These are phyloP conservation scores for Verticillium longisporum DNA, from an alignment of 2,329 filamentous ascomycete genomes.

Conservation along the genomic window DNA sequence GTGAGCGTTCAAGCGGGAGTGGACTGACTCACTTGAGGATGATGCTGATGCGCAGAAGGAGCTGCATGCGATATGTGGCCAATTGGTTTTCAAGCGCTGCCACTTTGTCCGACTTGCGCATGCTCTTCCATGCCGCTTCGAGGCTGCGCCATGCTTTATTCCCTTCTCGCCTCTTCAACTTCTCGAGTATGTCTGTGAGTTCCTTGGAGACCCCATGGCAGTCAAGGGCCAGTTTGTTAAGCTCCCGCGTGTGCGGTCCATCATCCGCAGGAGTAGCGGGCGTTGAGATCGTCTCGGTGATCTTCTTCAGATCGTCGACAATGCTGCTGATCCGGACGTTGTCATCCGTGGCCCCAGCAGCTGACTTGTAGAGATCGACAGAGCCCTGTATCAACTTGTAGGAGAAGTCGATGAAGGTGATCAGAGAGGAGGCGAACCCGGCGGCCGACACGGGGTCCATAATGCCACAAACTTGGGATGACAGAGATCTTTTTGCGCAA, in stretches of 20 bases:
- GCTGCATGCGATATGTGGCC: neutral
- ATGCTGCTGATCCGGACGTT: slow-evolving; percentile 8
- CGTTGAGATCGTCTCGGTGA: neutral
- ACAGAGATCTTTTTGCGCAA: too few relatives aligned
- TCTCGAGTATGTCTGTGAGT: neutral
- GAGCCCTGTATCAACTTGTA: neutral
- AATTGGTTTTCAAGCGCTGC: neutral
- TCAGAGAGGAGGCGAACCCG: neutral
- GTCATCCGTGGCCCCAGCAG: neutral
- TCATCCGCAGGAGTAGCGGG: neutral
- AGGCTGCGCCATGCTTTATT: slow-evolving; percentile 3
- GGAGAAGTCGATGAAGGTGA: slow-evolving; percentile 1
- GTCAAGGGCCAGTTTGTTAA: neutral
- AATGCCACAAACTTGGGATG: neutral
- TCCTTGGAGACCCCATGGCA: neutral
- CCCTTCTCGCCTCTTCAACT: neutral
- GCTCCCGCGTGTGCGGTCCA: neutral
- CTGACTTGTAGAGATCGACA: neutral
- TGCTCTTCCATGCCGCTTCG: neutral
- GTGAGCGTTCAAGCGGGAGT: neutral
- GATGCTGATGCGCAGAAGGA: neutral
- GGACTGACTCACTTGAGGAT: neutral
- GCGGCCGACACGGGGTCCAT: neutral
- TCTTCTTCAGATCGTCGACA: slow-evolving; percentile 1
- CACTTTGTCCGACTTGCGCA: slow-evolving; percentile 2